A percentile compares a stretch with the other conserved stretches of the same genome.
These are phyloP conservation scores for Striga hermonthica DNA, from an alignment of 305 asterid species.

Conservation along the genomic window DNA sequence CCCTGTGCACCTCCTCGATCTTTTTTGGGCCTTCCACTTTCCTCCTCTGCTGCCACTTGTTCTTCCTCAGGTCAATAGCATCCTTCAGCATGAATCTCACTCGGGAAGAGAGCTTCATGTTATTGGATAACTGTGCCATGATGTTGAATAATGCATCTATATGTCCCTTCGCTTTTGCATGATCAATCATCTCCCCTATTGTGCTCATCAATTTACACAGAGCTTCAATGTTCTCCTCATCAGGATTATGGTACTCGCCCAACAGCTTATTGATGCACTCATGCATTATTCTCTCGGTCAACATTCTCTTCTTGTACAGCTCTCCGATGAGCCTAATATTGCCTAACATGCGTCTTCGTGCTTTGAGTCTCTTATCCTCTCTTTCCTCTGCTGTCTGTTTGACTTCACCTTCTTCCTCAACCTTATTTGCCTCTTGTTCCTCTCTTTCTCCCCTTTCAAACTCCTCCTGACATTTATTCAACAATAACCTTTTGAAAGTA, in stretches of 20 bases:
- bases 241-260: conserved; percentile 67
- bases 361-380: conserved; percentile 57
- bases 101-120: conserved; percentile 56
- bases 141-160: conserved; percentile 62
- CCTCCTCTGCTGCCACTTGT: conserved; percentile 85
- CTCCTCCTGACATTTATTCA: conserved; percentile 83
- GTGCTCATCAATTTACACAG: conserved; percentile 88
- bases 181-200: conserved; percentile 78
- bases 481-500: conserved; percentile 66
- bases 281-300: conserved; percentile 78
- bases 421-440: conserved; percentile 64
- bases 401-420: conserved; percentile 60
- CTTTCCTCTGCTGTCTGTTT: conserved; percentile 60
- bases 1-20: conserved; percentile 74
- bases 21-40: conserved; percentile 88
- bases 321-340: conserved; percentile 85
- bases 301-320: conserved; percentile 74
- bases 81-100: conserved; percentile 77
- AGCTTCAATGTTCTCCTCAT: conserved; percentile 77
- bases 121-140: conserved; percentile 52
- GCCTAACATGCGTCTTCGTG: conserved; percentile 74
- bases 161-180: conserved; percentile 57
- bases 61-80: conserved; percentile 69
- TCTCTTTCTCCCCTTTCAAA: conserved; percentile 82
- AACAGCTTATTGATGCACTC: conserved; percentile 70